Base-by-base conservation (phyloP, 2,329 filamentous ascomycete species). In the Colletotrichum sp. region DNA sequence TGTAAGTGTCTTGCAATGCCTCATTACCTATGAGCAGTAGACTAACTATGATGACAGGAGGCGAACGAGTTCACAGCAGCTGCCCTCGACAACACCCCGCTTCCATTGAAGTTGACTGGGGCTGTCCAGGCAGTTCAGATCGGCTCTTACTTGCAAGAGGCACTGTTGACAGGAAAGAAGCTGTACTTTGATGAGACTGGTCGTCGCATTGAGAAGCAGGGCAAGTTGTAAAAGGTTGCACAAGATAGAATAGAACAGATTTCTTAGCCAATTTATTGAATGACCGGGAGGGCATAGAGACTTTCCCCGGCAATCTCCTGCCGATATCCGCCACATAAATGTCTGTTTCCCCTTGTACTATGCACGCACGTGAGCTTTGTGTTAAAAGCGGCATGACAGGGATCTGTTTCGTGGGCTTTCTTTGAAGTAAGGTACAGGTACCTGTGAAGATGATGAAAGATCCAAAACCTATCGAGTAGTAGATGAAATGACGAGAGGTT, bases 91-190 rank as follows among this genome's bases (percentile, higher is more conserved):
- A 84, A 90, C 78, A 90, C 84, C 16, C 83, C 86, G 34, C 82
- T 92, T 60, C 91, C 91, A 0, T 86, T 93, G 79, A 89, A 90
- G 82, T 80, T 93, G 60, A 83, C 84, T 30, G 90, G 90, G 15
- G 91, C 91, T 5, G 90, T 93, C n/a, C 87, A 90, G 77, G 89
- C 90, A 0, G 88, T 94, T 8, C 86, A 87, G 80, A 93, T 94
- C 82, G 93, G 91, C 0, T 88, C 88, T 60, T 90, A 90, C 8
- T 80, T 93, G 77, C 91, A 93, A 80, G 89, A 92, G 80, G 86
- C 87, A 9, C 81, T 93, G 81, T 86, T 89, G 69, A 87, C 85
- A 0, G 90, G 89, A 9, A 86, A 88, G 82, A 91, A 91, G 84
- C 90, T 93, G 32, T 87, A 85, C 67, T 94, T 93, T 79, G 89